These are phyloP conservation scores for Diddensiella transvaalensis DNA, from an alignment of 805 yeast species.

Conservation along the genomic window DNA sequence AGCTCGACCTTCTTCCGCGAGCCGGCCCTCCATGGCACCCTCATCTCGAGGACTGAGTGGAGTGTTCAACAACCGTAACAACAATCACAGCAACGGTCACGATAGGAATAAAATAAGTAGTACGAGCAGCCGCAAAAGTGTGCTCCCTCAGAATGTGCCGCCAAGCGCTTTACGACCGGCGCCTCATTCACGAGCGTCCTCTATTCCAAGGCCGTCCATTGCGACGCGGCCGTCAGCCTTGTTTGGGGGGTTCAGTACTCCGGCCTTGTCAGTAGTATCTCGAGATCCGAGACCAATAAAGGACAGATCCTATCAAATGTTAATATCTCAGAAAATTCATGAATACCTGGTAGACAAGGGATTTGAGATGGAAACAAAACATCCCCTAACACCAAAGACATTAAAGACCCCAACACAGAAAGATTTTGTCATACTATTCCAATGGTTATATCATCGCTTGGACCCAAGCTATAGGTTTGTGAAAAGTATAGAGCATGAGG, in stretches of 20 bases:
- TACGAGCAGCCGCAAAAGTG: constrained; percentile 7
- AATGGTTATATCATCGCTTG: constrained; percentile 69
- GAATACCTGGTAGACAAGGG: constrained; percentile 59
- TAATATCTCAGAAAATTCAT: constrained; percentile 63
- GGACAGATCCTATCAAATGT: constrained; percentile 63
- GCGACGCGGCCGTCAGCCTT: constrained; percentile 19
- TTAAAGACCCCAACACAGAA: constrained; percentile 80
- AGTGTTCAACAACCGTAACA: constrained; percentile 7
- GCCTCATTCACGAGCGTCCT: constrained; percentile 10
- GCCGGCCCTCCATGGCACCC: constrained; percentile 19
- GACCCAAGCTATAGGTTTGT: constrained; percentile 77
- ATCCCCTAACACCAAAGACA: constrained; percentile 60
- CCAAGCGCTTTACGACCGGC: constrained; percentile 11
- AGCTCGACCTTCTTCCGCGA: constrained; percentile 8
- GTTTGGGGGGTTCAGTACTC: not conserved
- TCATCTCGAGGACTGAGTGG: constrained; percentile 16
- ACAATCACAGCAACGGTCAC: not conserved
- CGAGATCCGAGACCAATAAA: constrained; percentile 74
- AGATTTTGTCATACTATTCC: constrained; percentile 74
- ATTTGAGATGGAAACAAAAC: constrained; percentile 73
- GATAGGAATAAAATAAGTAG: not conserved
- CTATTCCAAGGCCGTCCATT: constrained; percentile 10
- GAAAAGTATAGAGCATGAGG: constrained; percentile 70
- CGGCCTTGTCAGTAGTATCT: not conserved
- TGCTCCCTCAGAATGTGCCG: constrained; percentile 8